A percentile compares a stretch with the other conserved stretches of the same genome.
Conservation (phyloP, 2,329 filamentous ascomycete genomes). For the Drechslerella stenobrocha region DNA sequence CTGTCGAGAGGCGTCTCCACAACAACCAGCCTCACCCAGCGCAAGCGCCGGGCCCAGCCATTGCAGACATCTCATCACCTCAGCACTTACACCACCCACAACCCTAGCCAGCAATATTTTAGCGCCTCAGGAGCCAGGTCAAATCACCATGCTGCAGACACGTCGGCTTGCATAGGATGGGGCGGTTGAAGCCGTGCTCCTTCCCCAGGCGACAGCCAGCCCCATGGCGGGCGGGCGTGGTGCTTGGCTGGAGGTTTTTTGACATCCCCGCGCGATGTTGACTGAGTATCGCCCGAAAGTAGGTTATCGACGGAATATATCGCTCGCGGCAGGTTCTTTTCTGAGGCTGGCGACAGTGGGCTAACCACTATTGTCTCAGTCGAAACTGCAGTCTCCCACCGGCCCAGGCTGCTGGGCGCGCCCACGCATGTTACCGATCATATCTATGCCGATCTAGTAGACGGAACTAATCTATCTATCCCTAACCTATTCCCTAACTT, state of each 20-base stretch:
- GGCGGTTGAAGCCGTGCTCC: neutral
- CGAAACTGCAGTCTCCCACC: too few species aligned
- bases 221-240: neutral
- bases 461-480: too few species aligned
- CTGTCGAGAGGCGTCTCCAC: slow-evolving; percentile 33
- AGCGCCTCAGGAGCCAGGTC: neutral
- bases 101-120: neutral
- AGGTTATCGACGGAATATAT: neutral
- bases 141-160: slow-evolving; percentile 7
- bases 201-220: neutral
- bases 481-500: too few species aligned
- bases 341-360: too few species aligned
- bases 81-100: neutral
- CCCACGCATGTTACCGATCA: too few species aligned
- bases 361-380: too few species aligned
- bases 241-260: neutral
- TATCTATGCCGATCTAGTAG: too few species aligned
- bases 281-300: too few species aligned
- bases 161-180: neutral
- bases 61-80: neutral
- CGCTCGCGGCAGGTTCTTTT: too few species aligned
- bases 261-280: too few species aligned
- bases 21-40: slow-evolving; percentile 41
- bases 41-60: slow-evolving; percentile 3
- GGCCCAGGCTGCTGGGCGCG: too few species aligned